Evolutionary conservation across 2,329 filamentous ascomycete genomes (phyloP), one percentile per base, ranked within the genome.

Genomic region (Talaromyces funiculosus): DNA sequence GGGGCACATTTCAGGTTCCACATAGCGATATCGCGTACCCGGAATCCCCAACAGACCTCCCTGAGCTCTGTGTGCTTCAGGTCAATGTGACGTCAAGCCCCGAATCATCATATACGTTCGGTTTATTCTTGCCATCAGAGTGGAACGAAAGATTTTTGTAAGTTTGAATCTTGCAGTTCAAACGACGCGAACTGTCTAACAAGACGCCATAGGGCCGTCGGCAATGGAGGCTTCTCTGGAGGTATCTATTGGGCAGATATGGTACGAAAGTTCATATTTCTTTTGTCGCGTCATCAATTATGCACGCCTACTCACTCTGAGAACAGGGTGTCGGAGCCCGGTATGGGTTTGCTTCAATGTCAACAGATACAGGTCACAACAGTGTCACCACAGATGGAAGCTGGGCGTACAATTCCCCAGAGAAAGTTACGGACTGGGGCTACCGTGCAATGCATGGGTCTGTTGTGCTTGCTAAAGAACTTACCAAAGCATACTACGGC

Each of bases 321-420:
- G 31, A 8, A 22, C 8, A 24, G 54, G 40, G 40, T 12, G 38
- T 57, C 12, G 54, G 54, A 18, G 26, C 40, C 16, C 54, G 40
- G 16, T 57, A 57, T 35, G 54, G 54, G 24, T 47, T 57, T 26
- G 54, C 40, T n/a, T 45, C 54, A 3, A 45, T 57, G 40, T 57
- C 54, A 10, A 57, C 29, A 31, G 29, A 4, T 31, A 31, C 8
- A 4, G 29, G 29, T 8, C 8, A 4, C 29, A 31, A 31, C 29
- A 31, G 29, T 31, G 29, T n/a, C n/a, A 8, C 29, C 29, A 31
- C 29, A n/a, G 29, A 31, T 31, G 29, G 4, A 4, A 31, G 29
- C 29, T n/a, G n/a, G 29, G 8, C 29, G 8, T 31, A 8, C 4
- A 31, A n/a, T n/a, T n/a, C n/a, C 8, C 29, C 29, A 31, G 29